phyloP scores from a whole-genome alignment of 495 filamentous ascomycete genomes.

The Penicillium silybi region DNA sequence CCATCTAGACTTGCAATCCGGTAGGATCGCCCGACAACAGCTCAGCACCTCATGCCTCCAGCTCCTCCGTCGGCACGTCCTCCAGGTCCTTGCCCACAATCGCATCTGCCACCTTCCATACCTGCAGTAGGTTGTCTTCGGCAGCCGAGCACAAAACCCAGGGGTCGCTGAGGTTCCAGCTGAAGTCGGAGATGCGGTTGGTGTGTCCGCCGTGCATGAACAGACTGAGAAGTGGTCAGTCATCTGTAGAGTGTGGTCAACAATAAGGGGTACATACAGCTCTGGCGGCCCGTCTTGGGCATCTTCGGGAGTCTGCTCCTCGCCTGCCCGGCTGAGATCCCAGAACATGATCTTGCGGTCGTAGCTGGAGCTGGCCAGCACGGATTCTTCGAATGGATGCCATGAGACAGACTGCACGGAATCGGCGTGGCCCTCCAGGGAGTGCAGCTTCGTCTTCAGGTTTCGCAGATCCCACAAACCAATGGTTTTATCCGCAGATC shows the following conservation, averaged over 20 bases:
- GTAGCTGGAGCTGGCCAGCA: conserved; percentile 86
- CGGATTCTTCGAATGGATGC: conserved; percentile 84
- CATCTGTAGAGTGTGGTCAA: conserved; percentile 14
- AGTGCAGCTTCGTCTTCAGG: conserved; percentile 78
- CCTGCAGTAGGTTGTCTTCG: conserved; percentile 94
- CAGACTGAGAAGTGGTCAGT: conserved; percentile 45
- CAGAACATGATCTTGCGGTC: conserved; percentile 94
- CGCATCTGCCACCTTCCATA: conserved; percentile 91
- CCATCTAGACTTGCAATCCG: not conserved
- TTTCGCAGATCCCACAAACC: conserved; percentile 94
- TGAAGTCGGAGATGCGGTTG: conserved; percentile 92
- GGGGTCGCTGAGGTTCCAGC: conserved; percentile 93
- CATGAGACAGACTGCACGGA: conserved; percentile 87
- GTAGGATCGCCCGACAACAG: not conserved
- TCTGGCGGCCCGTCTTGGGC: conserved; percentile 96
- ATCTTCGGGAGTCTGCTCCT: conserved; percentile 93
- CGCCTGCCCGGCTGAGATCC: conserved; percentile 86
- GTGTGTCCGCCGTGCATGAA: conserved; percentile 99
- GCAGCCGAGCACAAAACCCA: conserved; percentile 94
- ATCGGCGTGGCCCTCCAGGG: conserved; percentile 78
- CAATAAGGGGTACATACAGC: conserved; percentile 56
- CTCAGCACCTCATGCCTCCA: conserved; percentile 53
- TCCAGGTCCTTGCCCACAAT: conserved; percentile 80
- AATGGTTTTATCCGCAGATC: conserved; percentile 90
- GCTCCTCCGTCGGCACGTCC: conserved; percentile 73